Evolutionary conservation across 2,329 filamentous ascomycete genomes (phyloP).

Genomic region (Fusarium mexicanum): DNA sequence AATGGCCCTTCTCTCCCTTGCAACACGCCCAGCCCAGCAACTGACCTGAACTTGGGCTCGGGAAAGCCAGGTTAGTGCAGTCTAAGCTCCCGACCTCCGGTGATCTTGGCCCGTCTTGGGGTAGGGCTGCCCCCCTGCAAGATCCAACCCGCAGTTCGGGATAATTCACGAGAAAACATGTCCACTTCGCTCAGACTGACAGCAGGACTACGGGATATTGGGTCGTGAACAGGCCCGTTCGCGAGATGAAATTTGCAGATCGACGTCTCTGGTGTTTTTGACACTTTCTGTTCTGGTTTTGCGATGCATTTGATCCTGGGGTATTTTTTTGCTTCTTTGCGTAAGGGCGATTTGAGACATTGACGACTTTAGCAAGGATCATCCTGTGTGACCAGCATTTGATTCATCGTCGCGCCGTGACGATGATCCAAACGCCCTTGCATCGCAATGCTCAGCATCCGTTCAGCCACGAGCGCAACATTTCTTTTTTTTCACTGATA

Average conservation of each 20-base stretch:
- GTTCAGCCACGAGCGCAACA: not conserved
- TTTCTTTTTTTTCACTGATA: not conserved
- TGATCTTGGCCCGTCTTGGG: conserved; percentile 23
- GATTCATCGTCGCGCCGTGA: not conserved
- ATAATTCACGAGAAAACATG: not conserved
- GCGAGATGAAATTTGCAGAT: conserved; percentile 17
- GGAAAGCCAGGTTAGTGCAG: conserved; percentile 14
- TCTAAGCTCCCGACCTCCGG: conserved; percentile 17
- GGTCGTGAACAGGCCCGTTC: not conserved
- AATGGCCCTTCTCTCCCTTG: conserved; percentile 13
- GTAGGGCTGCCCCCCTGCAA: conserved; percentile 18
- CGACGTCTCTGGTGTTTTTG: not conserved
- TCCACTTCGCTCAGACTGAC: conserved; percentile 18
- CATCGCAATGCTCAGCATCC: not conserved
- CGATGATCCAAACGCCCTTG: conserved; percentile 17
- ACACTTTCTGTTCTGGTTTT: too few species aligned
- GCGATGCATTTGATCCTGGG: not conserved
- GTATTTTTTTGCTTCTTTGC: conserved; percentile 6
- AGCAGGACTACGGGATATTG: not conserved
- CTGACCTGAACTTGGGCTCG: conserved; percentile 12
- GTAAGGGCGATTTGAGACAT: conserved; percentile 26
- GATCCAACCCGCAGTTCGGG: conserved; percentile 27
- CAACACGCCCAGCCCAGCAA: not conserved
- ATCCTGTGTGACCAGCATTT: not conserved
- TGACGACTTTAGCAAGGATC: conserved; percentile 9